These are phyloP conservation scores for Penicillium sp. DNA, from an alignment of 2,329 filamentous ascomycete genomes.

Conservation along the genomic window DNA sequence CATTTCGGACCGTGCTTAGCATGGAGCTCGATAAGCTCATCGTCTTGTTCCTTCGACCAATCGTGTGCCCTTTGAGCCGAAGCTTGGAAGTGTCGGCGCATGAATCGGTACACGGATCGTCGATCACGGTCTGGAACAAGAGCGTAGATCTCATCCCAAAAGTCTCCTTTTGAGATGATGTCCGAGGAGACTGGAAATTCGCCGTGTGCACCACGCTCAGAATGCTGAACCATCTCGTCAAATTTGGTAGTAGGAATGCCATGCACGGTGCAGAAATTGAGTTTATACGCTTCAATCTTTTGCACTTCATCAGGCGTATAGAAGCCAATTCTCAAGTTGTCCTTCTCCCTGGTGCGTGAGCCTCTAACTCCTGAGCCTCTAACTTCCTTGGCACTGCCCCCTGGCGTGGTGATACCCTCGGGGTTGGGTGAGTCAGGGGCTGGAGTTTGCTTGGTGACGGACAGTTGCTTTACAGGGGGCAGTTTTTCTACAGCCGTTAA, in stretches of 20 bases:
- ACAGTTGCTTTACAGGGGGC: not conserved
- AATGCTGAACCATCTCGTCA: conserved; percentile 37
- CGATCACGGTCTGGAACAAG: conserved; percentile 38
- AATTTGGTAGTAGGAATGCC: conserved; percentile 23
- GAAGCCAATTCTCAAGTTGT: conserved; percentile 27
- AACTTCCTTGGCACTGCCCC: not conserved
- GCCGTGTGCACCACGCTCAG: conserved; percentile 20
- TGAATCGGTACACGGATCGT: conserved; percentile 43
- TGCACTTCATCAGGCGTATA: conserved; percentile 33
- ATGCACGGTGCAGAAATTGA: conserved; percentile 35
- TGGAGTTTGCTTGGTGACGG: not conserved
- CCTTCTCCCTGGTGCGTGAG: conserved; percentile 10
- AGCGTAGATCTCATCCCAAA: conserved; percentile 37
- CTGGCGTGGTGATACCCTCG: not conserved
- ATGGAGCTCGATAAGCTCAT: conserved; percentile 38
- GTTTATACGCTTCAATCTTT: conserved; percentile 33
- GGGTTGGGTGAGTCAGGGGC: not conserved
- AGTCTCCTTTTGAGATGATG: conserved; percentile 31
- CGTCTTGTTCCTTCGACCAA: conserved; percentile 43
- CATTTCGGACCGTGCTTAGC: conserved; percentile 36
- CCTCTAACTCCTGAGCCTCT: conserved; percentile 8
- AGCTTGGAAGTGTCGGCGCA: conserved; percentile 44
- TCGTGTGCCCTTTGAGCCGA: conserved; percentile 37
- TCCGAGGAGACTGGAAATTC: conserved; percentile 24
- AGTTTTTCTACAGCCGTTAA: not conserved